Evolutionary conservation across 208 protist genomes (phyloP), one percentile per base, ranked within the genome.

Genomic region (Crithidia sp.): DNA sequence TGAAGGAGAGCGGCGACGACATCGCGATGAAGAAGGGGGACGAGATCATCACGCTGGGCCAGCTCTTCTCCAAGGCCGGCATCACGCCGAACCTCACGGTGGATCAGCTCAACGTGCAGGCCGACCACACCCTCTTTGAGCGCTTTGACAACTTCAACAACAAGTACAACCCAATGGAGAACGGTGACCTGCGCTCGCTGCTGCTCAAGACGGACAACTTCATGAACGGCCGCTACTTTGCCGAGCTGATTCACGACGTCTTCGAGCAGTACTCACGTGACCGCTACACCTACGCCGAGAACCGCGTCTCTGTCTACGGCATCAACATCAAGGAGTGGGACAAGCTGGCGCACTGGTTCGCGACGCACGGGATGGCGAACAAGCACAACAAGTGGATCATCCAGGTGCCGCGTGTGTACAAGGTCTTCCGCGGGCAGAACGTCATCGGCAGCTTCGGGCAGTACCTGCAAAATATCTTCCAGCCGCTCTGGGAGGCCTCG

Each of bases 141-240:
- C 95, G 98, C 62, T 99, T 99, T 87, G 99, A 99, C 84, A 99
- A 98, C 77, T 99, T 99, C 86, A 99, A 99, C 82, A 92, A 98
- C 83, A 98, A 98, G 81, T 99, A 99, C 90, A 99, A 99, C 82
- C 98, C 98, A 14, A 94, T 98, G 81, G 98, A 98, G 36, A 94
- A 95, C 69, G 85, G 85, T 16, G 89, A 97, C 55, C 76, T 99
- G 19, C 93, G 98, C 56, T 97, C 97, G 19, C 92, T 99, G 54
- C 96, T 99, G 80, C 89, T 99, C 49, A 99, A 99, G 85, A 99
- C 98, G 9, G 97, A 99, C 80, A 99, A 99, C 88, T 90, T 98
- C 66, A 98, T 99, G 85, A 95, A 98, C 52, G 97, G 98, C 45
- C 90, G 95, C 62, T 99, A 99, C 84, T 98, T 99, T 71, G 99